Percentiles rank a stretch among this genome's conserved stretches.
phyloP scores from a whole-genome alignment of 2,329 filamentous ascomycete species.

The Juglanconis oblonga region DNA sequence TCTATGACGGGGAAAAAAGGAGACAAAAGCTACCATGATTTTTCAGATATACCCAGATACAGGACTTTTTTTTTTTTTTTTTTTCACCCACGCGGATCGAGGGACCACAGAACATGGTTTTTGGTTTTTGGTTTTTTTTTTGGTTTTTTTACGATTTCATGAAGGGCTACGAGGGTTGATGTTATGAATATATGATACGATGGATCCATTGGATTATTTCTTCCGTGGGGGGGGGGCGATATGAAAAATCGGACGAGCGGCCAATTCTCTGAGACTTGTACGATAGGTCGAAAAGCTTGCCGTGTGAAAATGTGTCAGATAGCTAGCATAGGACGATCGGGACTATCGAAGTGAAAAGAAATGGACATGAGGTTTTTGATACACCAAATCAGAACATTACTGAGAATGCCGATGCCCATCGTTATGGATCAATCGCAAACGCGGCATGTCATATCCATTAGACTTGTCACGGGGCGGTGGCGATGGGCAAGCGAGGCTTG shows the following conservation, averaged over 20 bases:
- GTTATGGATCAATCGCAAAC: neutral
- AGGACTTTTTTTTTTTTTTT: neutral
- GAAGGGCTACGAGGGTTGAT: neutral
- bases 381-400: neutral
- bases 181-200: neutral
- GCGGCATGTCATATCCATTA: too few relatives aligned
- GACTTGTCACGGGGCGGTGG: too few relatives aligned
- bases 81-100: neutral
- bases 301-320: neutral
- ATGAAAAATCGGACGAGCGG: neutral
- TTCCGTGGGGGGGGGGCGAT: neutral
- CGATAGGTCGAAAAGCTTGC: neutral
- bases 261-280: neutral
- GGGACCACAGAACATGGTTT: neutral
- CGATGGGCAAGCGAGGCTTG: too few relatives aligned
- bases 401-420: neutral
- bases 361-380: neutral
- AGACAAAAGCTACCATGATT: neutral
- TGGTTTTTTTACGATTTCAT: neutral
- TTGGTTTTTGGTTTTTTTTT: neutral
- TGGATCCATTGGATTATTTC: neutral
- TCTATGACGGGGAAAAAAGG: neutral
- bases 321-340: neutral
- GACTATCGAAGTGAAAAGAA: neutral
- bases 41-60: constrained; percentile 6